Percentiles rank a stretch among this genome's conserved stretches.
These are phyloP conservation scores for Termitomyces sp. DNA, from an alignment of 1,284 basidiomycete genomes.

Conservation along the genomic window DNA sequence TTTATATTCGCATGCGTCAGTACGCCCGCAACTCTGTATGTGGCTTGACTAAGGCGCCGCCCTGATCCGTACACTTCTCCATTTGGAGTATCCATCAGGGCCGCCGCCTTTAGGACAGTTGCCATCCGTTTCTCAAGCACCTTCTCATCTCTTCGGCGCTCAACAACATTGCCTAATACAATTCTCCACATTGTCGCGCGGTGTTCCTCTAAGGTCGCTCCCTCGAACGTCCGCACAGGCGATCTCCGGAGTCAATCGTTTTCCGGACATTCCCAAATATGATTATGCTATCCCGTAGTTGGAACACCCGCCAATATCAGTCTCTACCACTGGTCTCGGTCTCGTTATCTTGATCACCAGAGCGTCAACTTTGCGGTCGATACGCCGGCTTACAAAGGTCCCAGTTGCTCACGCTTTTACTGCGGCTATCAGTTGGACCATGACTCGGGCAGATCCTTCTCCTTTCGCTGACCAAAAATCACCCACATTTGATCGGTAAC, in stretches of 20 bases:
- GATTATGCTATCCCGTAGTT: neutral
- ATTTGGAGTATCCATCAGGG: neutral
- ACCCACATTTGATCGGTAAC: slow-evolving; percentile 12
- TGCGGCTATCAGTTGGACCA: slow-evolving; percentile 16
- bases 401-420: slow-evolving; percentile 8
- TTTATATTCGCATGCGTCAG: neutral
- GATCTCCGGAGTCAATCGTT: slow-evolving; percentile 1
- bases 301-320: neutral
- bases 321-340: neutral
- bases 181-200: slow-evolving; percentile 4
- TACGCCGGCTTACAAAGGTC: slow-evolving; percentile 13
- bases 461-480: slow-evolving; percentile 4
- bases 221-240: neutral
- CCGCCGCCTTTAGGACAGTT: neutral
- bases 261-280: neutral
- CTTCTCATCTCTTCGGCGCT: neutral
- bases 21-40: neutral
- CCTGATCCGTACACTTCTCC: slow-evolving; percentile 4
- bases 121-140: neutral
- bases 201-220: neutral
- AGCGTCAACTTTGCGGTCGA: slow-evolving; percentile 8
- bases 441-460: slow-evolving; percentile 8
- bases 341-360: slow-evolving; percentile 8
- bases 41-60: neutral
- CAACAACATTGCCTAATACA: slow-evolving; percentile 4